A percentile compares a stretch with the other conserved stretches of the same genome.
Conservation (phyloP, 306 rosid species). For the Abrus pulchellus region DNA sequence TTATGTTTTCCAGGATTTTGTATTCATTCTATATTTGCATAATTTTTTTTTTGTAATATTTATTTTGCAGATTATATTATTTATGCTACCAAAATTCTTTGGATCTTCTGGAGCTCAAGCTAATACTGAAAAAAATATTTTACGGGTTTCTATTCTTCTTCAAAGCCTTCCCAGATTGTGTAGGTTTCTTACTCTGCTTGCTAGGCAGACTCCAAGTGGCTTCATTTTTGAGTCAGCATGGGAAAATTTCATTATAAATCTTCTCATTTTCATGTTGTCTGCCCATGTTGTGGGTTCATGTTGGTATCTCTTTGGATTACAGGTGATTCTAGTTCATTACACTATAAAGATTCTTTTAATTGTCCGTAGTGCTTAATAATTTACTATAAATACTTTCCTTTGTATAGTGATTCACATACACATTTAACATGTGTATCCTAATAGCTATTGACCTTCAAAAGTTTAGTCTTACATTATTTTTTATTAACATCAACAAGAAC, state of each 20-base stretch:
- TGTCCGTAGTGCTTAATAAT: neutral
- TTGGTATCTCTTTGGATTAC: constrained; percentile 81
- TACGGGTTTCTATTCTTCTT: constrained; percentile 60
- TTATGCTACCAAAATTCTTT: constrained; percentile 52
- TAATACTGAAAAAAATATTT: constrained; percentile 65
- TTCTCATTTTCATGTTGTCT: constrained; percentile 63
- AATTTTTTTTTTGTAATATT: neutral
- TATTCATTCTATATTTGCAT: neutral
- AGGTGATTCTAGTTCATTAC: constrained; percentile 55
- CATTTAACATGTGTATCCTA: too few species aligned
- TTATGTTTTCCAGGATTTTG: neutral
- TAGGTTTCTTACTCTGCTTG: constrained; percentile 67
- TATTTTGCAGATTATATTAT: constrained; percentile 58
- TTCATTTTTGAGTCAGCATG: constrained; percentile 77
- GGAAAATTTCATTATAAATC: constrained; percentile 74
- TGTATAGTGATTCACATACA: neutral
- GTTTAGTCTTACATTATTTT: too few species aligned
- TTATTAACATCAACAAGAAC: too few species aligned
- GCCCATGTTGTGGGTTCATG: constrained; percentile 73
- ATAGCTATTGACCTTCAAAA: too few species aligned
- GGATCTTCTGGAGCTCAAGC: constrained; percentile 74
- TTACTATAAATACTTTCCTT: neutral
- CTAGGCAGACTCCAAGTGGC: constrained; percentile 69
- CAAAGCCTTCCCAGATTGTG: constrained; percentile 72
- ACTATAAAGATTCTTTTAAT: neutral